These are phyloP conservation scores for Batkoa obscura DNA, from an alignment of 371 early-diverging fungal species.

Conservation along the genomic window DNA sequence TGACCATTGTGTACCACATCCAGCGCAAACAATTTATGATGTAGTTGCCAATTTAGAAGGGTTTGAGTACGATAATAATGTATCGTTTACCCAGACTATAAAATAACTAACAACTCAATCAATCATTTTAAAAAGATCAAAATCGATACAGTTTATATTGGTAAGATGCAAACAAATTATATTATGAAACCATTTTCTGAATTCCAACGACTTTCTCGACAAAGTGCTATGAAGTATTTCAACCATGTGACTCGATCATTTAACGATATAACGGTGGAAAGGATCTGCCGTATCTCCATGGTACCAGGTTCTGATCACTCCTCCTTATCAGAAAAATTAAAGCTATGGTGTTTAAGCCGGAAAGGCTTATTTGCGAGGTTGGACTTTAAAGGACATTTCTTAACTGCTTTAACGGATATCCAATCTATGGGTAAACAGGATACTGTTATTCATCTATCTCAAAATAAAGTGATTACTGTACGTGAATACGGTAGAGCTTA, in stretches of 20 bases:
- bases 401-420: slow-evolving; percentile 27
- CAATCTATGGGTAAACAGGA: slow-evolving; percentile 33
- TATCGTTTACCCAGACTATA: slow-evolving; percentile 12
- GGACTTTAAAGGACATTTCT: slow-evolving; percentile 23
- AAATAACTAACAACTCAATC: background rate
- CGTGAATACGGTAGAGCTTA: slow-evolving; percentile 38
- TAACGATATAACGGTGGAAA: slow-evolving; percentile 19
- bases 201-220: slow-evolving; percentile 22
- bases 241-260: slow-evolving; percentile 26
- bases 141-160: slow-evolving; percentile 12
- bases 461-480: slow-evolving; percentile 26
- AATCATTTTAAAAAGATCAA: background rate
- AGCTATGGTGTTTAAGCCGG: slow-evolving; percentile 24
- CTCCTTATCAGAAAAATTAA: slow-evolving; percentile 21
- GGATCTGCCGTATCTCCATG: slow-evolving; percentile 22
- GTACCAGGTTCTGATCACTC: slow-evolving; percentile 25
- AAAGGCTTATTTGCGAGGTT: slow-evolving; percentile 29
- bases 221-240: slow-evolving; percentile 10
- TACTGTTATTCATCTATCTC: slow-evolving; percentile 32
- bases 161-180: slow-evolving; percentile 15
- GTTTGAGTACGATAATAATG: slow-evolving; percentile 29
- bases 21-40: slow-evolving; percentile 25
- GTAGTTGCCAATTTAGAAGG: slow-evolving; percentile 35
- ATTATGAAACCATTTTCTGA: slow-evolving; percentile 18
- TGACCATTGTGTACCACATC: slow-evolving; percentile 24